Evolutionary conservation across 2,329 filamentous ascomycete species (phyloP), one percentile per base, ranked within the genome.

Genomic region (Coniochaeta pulveracea): DNA sequence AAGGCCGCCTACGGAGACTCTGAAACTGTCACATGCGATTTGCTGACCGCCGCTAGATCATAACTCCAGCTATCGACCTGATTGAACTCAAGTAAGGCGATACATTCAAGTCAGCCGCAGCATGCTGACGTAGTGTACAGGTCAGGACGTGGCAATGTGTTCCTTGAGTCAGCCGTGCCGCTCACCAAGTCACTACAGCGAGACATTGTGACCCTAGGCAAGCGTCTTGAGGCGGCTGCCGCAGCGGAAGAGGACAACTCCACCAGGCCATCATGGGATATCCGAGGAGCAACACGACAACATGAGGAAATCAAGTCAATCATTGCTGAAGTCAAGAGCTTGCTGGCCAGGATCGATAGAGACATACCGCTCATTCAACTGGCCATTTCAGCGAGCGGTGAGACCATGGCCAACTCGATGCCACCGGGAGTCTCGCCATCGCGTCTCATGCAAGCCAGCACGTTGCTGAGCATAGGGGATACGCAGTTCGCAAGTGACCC

Each of bases 321-420:
- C 41, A 74, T 89, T 34, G 51, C 60, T 9, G 82, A 88, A 28
- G 89, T 94, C 48, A 83, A 78, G 49, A 66, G 61, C 10, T 60
- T 98, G 3, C 67, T 96, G 2, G 60, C 63, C 9, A 75, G 80
- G 7, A 93, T 98, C 40, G 89, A 96, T 52, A 80, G 91, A 54
- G 83, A 89, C 10, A 85, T 96, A 9, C 89, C 89, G 1, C 64
- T 94, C 4, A 80, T 98, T 51, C 94, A 91, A 46, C 67, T 98
- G 18, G 91, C 91, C 35, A 93, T 98, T 43, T 91, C 85, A 2
- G 89, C 88, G 1, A 95, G 89, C 2, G 91, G 91, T 0, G 86
- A 89, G 36, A 93, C 76, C 37, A 64, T 96, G 19, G 85, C 84
- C 0, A 83, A 83, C 0, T 79, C 76, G 3, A 63, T 95, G 18